phyloP scores from a whole-genome alignment of 257 asterid genomes.

The Catharanthus roseus region DNA sequence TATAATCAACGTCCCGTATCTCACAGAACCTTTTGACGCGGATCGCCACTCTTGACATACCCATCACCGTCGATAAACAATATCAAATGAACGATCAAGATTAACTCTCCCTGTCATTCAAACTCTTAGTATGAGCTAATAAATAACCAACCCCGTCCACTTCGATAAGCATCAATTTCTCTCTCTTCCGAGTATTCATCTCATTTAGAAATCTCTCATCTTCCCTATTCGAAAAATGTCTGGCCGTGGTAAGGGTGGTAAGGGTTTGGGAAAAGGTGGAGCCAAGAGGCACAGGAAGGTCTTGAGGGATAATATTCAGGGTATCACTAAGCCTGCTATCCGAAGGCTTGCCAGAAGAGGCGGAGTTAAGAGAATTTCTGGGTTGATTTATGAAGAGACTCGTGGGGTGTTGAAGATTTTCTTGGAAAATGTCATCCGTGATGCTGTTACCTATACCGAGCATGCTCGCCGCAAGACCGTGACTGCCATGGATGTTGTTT shows the following conservation, averaged over 20 bases:
- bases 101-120: constrained; percentile 5
- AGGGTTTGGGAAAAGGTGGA: constrained; percentile 40
- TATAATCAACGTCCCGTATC: not conserved
- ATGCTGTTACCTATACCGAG: constrained; percentile 34
- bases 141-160: not conserved
- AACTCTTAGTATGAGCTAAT: constrained; percentile 2
- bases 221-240: constrained; percentile 21
- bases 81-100: not conserved
- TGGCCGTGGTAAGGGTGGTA: constrained; percentile 39
- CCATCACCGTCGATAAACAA: not conserved
- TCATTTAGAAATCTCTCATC: not conserved
- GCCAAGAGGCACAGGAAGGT: constrained; percentile 44
- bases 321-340: constrained; percentile 39
- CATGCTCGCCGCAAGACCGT: constrained; percentile 15
- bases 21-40: not conserved
- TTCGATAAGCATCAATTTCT: rapidly evolving
- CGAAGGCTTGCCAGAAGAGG: constrained; percentile 41
- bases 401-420: constrained; percentile 40
- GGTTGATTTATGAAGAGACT: constrained; percentile 41
- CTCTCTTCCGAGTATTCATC: no score
- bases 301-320: constrained; percentile 37
- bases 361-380: constrained; percentile 41
- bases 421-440: constrained; percentile 39
- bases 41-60: not conserved
- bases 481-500: constrained; percentile 16